These are phyloP conservation scores for Mucor mucedo DNA, from an alignment of 371 early-diverging fungal species.

Conservation along the genomic window DNA sequence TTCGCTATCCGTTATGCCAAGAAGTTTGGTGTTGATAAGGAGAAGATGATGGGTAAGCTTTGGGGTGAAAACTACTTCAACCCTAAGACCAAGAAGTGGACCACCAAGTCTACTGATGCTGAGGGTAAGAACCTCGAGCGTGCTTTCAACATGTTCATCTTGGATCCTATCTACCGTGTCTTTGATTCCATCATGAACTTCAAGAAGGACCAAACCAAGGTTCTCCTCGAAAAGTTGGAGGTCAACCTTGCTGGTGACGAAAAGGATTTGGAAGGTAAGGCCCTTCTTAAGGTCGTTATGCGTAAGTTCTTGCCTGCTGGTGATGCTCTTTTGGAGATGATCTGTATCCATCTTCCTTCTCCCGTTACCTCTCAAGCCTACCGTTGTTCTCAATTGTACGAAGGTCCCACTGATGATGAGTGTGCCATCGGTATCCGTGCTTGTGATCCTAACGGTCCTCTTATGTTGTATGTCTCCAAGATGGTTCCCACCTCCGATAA, in stretches of 20 bases:
- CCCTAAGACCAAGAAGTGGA: slow-evolving; percentile 97
- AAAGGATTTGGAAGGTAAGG: slow-evolving; percentile 93
- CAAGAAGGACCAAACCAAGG: slow-evolving; percentile 89
- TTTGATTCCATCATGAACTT: slow-evolving; percentile 97
- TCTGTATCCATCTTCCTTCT: slow-evolving; percentile 98
- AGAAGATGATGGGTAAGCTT: slow-evolving; percentile 94
- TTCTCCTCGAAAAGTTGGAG: slow-evolving; percentile 90
- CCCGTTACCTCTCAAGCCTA: slow-evolving; percentile 95
- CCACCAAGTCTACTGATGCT: slow-evolving; percentile 77
- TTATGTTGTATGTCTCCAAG: slow-evolving; percentile 99
- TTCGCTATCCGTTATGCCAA: slow-evolving; percentile 97
- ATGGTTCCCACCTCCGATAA: slow-evolving; percentile 99
- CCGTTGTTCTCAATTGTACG: slow-evolving; percentile 95
- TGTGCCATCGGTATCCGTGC: slow-evolving; percentile 89
- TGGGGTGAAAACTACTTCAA: slow-evolving; percentile 98
- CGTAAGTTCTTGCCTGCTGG: slow-evolving; percentile 99
- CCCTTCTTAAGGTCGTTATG: slow-evolving; percentile 97
- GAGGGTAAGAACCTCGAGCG: slow-evolving; percentile 88
- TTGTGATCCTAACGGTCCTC: slow-evolving; percentile 96
- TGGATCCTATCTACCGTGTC: slow-evolving; percentile 99
- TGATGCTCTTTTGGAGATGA: slow-evolving; percentile 99
- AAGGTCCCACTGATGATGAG: slow-evolving; percentile 98
- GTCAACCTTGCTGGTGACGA: slow-evolving; percentile 87
- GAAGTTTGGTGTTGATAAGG: slow-evolving; percentile 95
- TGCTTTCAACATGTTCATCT: slow-evolving; percentile 98